Evolutionary conservation across 768 basidiomycete genomes (phyloP), one percentile per base, ranked within the genome.

Genomic region (Jaapia argillacea): DNA sequence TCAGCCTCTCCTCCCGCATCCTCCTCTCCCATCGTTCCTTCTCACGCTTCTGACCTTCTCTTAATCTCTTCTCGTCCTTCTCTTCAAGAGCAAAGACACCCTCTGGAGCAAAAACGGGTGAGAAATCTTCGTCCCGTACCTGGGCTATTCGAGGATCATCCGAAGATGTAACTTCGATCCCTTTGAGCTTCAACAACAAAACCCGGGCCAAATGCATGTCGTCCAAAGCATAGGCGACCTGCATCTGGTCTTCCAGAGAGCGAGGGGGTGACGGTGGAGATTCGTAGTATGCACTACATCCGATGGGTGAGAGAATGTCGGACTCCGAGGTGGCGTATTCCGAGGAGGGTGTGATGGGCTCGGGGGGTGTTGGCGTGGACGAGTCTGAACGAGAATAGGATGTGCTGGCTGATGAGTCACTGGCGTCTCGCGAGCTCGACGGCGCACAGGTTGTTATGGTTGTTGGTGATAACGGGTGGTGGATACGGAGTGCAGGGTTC

Each of bases 151-250:
- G 72, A 1, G 81, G 79, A 58, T 81, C 80, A 47, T 71, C 59
- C 58, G 76, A 72, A 10, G 68, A 67, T 6, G 69, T 64, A 55
- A 81, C 74, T 46, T 80, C 70, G 43, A 81, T 70, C 48, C 79
- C 80, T 52, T 72, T 47, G 50, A 81, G 71, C 18, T 71, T 69
- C 40, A 84, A 62, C n/a, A 80, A 66, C 7, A 83, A 69, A 23
- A 76, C 64, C 62, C 77, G 78, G 36, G 81, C 80, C 47, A 75
- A 70, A 46, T 74, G 78, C 45, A 83, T 74, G 63, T 84, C 66
- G 56, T 83, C 80, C 48, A 69, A 64, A 0, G 79, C 77, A 52
- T 82, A 82, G 5, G 81, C 81, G 51, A 71, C 65, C 53, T 81
- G 78, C 27, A 82, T 68, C 57, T 75, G 76, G 65, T 81, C 81